Percentiles rank a stretch among this genome's conserved stretches.
These are phyloP conservation scores for Backusella circina DNA, from an alignment of 192 early-diverging fungal genomes.

Conservation along the genomic window DNA sequence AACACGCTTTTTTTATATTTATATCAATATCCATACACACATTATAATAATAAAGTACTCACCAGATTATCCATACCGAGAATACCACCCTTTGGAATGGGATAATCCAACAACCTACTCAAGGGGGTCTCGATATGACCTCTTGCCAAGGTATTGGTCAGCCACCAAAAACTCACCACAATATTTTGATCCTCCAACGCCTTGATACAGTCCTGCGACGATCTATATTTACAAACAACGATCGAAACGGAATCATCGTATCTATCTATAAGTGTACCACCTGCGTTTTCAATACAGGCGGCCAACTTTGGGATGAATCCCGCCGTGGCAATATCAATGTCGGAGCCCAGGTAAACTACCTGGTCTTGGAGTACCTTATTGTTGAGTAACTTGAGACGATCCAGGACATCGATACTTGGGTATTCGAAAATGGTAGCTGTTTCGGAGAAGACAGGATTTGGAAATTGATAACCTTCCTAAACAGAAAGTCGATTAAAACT, in stretches of 20 bases:
- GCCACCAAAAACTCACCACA: constrained; percentile 51
- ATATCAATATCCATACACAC: constrained; percentile 8
- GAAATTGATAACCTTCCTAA: background rate
- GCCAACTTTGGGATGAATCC: background rate
- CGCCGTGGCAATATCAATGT: background rate
- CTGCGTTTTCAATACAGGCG: constrained; percentile 5
- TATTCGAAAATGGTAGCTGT: background rate
- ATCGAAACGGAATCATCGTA: background rate
- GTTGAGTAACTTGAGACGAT: too few relatives aligned
- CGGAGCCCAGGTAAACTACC: background rate
- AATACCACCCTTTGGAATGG: constrained; percentile 42
- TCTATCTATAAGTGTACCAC: background rate
- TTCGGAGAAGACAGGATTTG: background rate
- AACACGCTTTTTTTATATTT: constrained; percentile 54
- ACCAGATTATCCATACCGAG: constrained; percentile 46
- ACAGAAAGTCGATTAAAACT: background rate
- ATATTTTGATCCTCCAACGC: constrained; percentile 39
- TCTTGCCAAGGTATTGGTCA: constrained; percentile 41
- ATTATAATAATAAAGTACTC: background rate
- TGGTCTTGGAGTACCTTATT: background rate
- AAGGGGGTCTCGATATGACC: constrained; percentile 39
- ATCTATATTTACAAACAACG: constrained; percentile 7
- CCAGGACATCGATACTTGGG: background rate
- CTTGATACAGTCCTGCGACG: background rate
- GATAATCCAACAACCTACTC: constrained; percentile 50